phyloP scores from a whole-genome alignment of 345 rosid genomes.

The Linum tenue region DNA sequence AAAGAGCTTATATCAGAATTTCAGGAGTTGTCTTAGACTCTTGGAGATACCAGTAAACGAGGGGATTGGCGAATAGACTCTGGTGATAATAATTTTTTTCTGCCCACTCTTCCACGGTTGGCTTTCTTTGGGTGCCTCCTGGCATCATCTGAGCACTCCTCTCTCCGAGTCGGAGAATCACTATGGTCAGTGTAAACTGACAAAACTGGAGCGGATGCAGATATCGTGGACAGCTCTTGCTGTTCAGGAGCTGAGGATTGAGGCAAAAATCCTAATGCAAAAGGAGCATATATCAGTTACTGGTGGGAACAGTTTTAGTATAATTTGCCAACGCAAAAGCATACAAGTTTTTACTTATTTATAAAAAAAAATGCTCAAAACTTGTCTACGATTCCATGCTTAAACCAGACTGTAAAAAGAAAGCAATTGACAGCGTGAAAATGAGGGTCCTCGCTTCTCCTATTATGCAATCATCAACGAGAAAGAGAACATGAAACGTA shows the following conservation, averaged over 20 bases:
- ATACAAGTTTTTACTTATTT: too few species aligned
- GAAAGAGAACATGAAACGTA: slow-evolving; percentile 3
- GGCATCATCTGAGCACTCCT: slow-evolving; percentile 18
- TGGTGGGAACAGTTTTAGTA: slow-evolving; percentile 12
- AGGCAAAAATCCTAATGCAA: slow-evolving; percentile 35
- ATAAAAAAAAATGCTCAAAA: too few species aligned
- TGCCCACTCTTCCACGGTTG: slow-evolving; percentile 24
- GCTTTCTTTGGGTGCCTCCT: slow-evolving; percentile 21
- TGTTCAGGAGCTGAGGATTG: slow-evolving; percentile 21
- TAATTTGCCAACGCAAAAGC: not conserved
- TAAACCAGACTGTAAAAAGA: too few species aligned
- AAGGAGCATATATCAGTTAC: not conserved
- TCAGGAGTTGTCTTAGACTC: not conserved
- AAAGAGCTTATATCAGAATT: too few species aligned
- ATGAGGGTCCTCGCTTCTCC: slow-evolving; percentile 3
- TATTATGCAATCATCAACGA: slow-evolving; percentile 8
- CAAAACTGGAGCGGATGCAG: slow-evolving; percentile 52
- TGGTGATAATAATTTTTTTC: slow-evolving; percentile 36
- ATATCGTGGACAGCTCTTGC: slow-evolving; percentile 46
- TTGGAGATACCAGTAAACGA: slow-evolving; percentile 41
- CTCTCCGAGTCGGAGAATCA: slow-evolving; percentile 41
- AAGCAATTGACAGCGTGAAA: not conserved
- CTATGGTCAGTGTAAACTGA: slow-evolving; percentile 48
- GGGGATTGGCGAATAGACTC: slow-evolving; percentile 49
- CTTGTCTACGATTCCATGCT: not conserved